phyloP scores from a whole-genome alignment of 495 filamentous ascomycete genomes.

The Aspergillus bridgeri region DNA sequence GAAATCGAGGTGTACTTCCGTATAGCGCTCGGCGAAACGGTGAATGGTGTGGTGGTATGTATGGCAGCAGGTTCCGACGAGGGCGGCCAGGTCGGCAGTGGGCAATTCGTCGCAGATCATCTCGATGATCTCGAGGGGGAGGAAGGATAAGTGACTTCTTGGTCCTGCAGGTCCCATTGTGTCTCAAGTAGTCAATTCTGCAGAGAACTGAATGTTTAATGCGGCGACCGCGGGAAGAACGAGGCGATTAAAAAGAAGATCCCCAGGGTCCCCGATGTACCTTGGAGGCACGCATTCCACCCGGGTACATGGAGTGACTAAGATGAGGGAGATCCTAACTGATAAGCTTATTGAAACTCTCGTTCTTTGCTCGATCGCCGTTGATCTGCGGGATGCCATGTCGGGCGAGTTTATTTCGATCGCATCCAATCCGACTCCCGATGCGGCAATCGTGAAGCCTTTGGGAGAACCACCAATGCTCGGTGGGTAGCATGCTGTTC shows the following conservation, averaged over 20 bases:
- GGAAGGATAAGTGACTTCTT: neutral
- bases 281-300: conserved; percentile 2
- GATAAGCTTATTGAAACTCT: neutral
- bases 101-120: conserved; percentile 10
- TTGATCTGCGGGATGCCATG: neutral
- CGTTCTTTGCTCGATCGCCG: neutral
- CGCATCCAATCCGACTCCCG: neutral
- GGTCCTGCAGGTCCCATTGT: neutral
- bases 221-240: neutral
- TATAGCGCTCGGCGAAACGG: conserved; percentile 9
- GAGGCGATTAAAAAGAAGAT: neutral
- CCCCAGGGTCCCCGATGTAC: conserved; percentile 7
- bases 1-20: conserved; percentile 8
- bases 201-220: neutral
- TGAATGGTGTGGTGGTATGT: conserved; percentile 4
- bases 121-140: conserved; percentile 9
- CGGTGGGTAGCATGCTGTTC: no score
- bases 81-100: conserved; percentile 7
- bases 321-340: neutral
- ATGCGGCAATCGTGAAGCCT: neutral
- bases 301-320: neutral
- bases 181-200: neutral
- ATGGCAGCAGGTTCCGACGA: conserved; percentile 7
- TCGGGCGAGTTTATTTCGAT: neutral
- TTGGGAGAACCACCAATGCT: neutral